Evolutionary conservation across 192 early-diverging fungal species (phyloP), one percentile per base, ranked within the genome.

Genomic region (Podila verticillata): DNA sequence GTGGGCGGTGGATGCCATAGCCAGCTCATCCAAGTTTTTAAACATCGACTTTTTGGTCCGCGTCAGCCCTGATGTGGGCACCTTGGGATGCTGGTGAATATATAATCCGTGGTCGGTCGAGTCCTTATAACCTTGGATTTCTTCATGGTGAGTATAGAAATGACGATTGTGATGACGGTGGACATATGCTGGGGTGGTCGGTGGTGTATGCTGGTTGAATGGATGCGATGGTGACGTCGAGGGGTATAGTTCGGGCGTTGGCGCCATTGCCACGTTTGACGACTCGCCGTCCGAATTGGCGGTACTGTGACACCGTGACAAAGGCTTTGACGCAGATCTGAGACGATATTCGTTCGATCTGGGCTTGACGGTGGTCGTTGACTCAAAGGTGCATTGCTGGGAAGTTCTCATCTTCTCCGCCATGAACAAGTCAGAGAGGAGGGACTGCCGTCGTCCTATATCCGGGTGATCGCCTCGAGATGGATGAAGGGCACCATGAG

Each of bases 21-120:
- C 58, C 58, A 60, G 30, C 3, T 32, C 58, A 30, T 60, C 58
- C 58, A 60, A 26, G 19, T 60, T 60, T 32, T 32, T 60, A 13
- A 60, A 60, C 58, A 60, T 60, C 17, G 58, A 60, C 29, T 60
- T 60, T 19, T 60, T 60, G 28, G 58, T 19, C 28, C 58, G 58
- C 22, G 30, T 60, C 58, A 60, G 31, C 30, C 30, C 58, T 32
- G 28, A 28, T 15, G 0, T 1, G 54, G 12, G n/a, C 24, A 54
- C 22, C 51, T 32, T 54, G 51, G n/a, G 26, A 60, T 31, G 24
- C 5, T n/a, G 22, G 26, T 20, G 58, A 26, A 20, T 30, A 3
- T 32, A 13, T 3, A 10, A 10, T 60, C 58, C 58, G 31, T 26
- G 58, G 29, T 20, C 58, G 58, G 31, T 29, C 29, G 17, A 17